Percentiles rank a stretch among this genome's conserved stretches.
Conservation (phyloP, 345 rosid genomes). For the Melaleuca quinquenervia region DNA sequence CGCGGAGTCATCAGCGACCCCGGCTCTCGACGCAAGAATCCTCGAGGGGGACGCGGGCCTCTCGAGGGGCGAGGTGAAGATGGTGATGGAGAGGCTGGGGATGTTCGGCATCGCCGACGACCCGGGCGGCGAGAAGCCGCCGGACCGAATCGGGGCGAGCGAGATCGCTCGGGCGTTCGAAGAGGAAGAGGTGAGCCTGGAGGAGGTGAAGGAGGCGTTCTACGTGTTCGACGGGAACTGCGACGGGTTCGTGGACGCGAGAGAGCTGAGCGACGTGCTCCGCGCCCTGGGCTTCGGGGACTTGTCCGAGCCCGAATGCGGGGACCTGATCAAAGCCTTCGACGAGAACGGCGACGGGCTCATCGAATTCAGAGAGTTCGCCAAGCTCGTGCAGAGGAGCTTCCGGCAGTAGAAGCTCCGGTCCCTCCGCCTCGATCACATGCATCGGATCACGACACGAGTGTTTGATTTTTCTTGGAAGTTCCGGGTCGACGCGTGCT, state of each 20-base stretch:
- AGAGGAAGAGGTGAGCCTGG: constrained; percentile 10
- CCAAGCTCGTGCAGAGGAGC: constrained; percentile 8
- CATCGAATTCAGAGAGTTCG: constrained; percentile 8
- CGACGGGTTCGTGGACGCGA: constrained; percentile 4
- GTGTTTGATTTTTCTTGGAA: neutral
- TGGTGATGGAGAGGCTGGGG: constrained; percentile 10
- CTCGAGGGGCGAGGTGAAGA: neutral
- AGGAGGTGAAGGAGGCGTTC: constrained; percentile 12
- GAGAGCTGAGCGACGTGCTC: constrained; percentile 1
- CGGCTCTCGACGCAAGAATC: neutral
- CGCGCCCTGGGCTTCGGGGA: neutral
- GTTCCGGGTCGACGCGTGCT: no score
- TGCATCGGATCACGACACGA: neutral
- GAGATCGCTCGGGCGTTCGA: constrained; percentile 5
- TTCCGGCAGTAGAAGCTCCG: neutral
- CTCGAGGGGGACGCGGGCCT: neutral
- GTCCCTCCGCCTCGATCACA: accelerated
- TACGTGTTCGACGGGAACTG: constrained; percentile 9
- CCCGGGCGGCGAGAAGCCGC: neutral
- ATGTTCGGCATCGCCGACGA: neutral
- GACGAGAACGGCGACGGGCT: constrained; percentile 5
- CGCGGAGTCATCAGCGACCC: neutral
- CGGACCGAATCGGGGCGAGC: neutral
- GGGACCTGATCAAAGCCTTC: neutral
- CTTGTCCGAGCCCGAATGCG: neutral